Evolutionary conservation across 2,329 filamentous ascomycete genomes (phyloP), one percentile per base, ranked within the genome.

Genomic region (Curvularia hawaiiensis): DNA sequence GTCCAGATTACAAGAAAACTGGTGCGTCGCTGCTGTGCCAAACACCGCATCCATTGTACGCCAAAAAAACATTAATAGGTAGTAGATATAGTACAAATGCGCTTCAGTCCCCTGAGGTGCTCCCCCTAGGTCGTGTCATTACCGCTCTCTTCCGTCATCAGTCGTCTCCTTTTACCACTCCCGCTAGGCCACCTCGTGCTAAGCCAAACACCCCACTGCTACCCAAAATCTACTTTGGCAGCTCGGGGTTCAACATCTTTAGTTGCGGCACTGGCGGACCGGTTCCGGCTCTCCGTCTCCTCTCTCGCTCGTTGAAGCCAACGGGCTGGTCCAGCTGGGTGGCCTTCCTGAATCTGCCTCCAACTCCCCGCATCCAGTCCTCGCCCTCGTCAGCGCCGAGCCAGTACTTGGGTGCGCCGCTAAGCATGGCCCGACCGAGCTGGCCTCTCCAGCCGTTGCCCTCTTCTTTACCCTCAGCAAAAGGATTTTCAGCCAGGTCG

Each of bases 381-480:
- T 88, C 76, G 56, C 85, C 81, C 58, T 82, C 85, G 55, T 85
- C 79, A 50, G 85, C 85, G 59, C 90, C 90, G 16, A 96, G 80
- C 92, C 93, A 97, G 79, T 96, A 97, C 56, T 82, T 83, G 63
- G 85, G 85, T 39, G 90, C 90, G 24, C 91, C 81, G 10, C 83
- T 83, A 28, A 96, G 83, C 90, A 97, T 90, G 31, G 84, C 72
- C 50, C 93, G 84, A n/a, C 92, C 93, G 11, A 96, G 70, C 68
- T 86, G 88, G 33, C 92, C 93, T 74, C 84, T 84, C 85, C 90
- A 92, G 18, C 92, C 92, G 60, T 89, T 83, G 11, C 92, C 91
- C 54, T 91, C 88, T n/a, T 88, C 86, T 44, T 86, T 84, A 50
- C 85, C 86, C 31, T 80, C 78, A 0, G 85, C 84, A 76, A 97